phyloP scores from a whole-genome alignment of 306 rosid genomes.

The Boehmeria nivea region DNA sequence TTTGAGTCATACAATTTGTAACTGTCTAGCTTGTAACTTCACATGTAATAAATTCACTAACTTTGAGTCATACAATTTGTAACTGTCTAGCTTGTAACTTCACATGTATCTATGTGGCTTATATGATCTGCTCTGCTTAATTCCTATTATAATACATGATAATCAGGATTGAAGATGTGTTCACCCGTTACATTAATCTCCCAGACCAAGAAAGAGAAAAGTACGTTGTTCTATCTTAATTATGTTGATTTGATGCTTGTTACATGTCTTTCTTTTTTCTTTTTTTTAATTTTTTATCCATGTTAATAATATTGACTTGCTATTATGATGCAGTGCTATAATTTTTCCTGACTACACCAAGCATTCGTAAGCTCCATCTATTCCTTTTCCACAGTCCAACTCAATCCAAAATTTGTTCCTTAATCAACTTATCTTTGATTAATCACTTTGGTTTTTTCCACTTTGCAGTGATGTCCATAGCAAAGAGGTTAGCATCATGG shows the following conservation, averaged over 20 bases:
- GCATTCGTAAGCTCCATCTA: constrained; percentile 31
- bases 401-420: neutral
- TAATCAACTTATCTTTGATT: neutral
- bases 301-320: constrained; percentile 14
- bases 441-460: constrained; percentile 2
- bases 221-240: constrained; percentile 25
- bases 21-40: no score
- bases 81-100: no score
- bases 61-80: no score
- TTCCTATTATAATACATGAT: constrained; percentile 2
- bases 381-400: neutral
- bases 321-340: constrained; percentile 40
- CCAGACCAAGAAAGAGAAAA: constrained; percentile 76
- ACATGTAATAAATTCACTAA: no score
- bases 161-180: constrained; percentile 79
- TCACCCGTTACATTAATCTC: constrained; percentile 72
- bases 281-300: neutral
- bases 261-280: neutral
- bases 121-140: no score
- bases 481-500: constrained; percentile 45
- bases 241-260: neutral
- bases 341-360: constrained; percentile 38
- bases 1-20: no score
- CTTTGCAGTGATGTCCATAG: constrained; percentile 64
- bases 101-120: no score